phyloP scores from a whole-genome alignment of 371 early-diverging fungal species.

The Rhizopus sp. region DNA sequence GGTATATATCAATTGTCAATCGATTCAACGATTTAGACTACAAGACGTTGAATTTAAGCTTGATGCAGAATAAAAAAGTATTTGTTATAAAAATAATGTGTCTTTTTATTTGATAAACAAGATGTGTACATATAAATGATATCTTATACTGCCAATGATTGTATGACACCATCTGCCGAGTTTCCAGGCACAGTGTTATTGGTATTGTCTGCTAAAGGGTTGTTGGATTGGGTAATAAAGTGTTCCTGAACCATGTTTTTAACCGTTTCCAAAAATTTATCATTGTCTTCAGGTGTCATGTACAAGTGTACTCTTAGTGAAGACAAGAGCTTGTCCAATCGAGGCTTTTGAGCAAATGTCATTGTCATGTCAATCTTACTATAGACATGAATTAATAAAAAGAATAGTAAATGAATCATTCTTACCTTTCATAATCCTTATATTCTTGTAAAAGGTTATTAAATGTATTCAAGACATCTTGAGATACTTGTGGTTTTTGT shows the following conservation, averaged over 20 bases:
- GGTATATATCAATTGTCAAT: too few relatives aligned
- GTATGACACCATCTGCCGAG: conserved; percentile 8
- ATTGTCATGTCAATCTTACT: conserved; percentile 34
- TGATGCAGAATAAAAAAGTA: too few relatives aligned
- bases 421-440: conserved; percentile 53
- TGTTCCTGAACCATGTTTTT: conserved; percentile 23
- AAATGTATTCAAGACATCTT: conserved; percentile 47
- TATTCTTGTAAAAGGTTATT: conserved; percentile 48
- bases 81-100: too few relatives aligned
- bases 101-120: too few relatives aligned
- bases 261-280: conserved; percentile 34
- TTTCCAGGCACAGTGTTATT: neutral
- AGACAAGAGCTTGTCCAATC: conserved; percentile 47
- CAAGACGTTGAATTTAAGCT: too few relatives aligned
- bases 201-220: too few relatives aligned
- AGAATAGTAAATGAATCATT: conserved; percentile 16
- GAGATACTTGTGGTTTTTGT: conserved; percentile 34
- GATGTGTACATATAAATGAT: too few relatives aligned
- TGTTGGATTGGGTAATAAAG: conserved; percentile 4
- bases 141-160: conserved; percentile 15
- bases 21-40: too few relatives aligned
- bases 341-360: conserved; percentile 20
- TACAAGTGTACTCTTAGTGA: conserved; percentile 42
- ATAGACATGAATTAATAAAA: conserved; percentile 1
- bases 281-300: conserved; percentile 30